These are phyloP conservation scores for Neonectria punicea DNA, from an alignment of 2,329 filamentous ascomycete genomes.

Conservation along the genomic window DNA sequence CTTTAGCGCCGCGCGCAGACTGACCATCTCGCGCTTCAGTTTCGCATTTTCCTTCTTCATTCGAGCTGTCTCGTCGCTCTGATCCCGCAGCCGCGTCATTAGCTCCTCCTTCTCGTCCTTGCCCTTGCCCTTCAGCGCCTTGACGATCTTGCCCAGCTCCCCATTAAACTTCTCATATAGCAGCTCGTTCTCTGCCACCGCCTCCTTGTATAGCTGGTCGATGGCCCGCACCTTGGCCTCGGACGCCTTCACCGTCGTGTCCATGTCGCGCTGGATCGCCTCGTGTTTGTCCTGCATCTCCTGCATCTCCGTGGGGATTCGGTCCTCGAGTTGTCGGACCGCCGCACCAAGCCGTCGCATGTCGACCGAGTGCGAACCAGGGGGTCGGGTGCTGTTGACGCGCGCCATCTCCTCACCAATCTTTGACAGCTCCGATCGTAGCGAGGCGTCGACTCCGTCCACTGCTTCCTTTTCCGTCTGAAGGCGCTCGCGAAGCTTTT, in stretches of 20 bases:
- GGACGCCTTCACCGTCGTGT: slow-evolving; percentile 75
- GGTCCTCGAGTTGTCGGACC: slow-evolving; percentile 74
- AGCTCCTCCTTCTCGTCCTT: slow-evolving; percentile 85
- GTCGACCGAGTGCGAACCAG: slow-evolving; percentile 50
- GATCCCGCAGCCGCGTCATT: slow-evolving; percentile 74
- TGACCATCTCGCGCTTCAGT: slow-evolving; percentile 83
- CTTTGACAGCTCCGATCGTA: slow-evolving; percentile 80
- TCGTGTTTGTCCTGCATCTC: slow-evolving; percentile 71
- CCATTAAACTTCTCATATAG: slow-evolving; percentile 92
- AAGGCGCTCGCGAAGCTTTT: slow-evolving; percentile 85
- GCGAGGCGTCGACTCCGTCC: slow-evolving; percentile 72
- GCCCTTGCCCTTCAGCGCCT: slow-evolving; percentile 75
- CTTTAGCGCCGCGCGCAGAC: slow-evolving; percentile 68
- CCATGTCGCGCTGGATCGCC: slow-evolving; percentile 75
- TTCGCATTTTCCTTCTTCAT: slow-evolving; percentile 88
- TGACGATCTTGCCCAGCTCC: slow-evolving; percentile 86
- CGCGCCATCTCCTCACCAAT: slow-evolving; percentile 83
- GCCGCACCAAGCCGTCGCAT: slow-evolving; percentile 64
- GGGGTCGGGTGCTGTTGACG: slow-evolving; percentile 54
- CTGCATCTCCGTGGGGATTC: slow-evolving; percentile 68
- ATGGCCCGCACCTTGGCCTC: slow-evolving; percentile 84
- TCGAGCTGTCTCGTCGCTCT: slow-evolving; percentile 79
- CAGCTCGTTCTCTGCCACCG: slow-evolving; percentile 90
- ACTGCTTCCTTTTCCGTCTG: slow-evolving; percentile 83
- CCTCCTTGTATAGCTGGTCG: slow-evolving; percentile 89